Base-by-base conservation (phyloP, 352 stramenopile species). In the Globisporangium iwayamae region DNA sequence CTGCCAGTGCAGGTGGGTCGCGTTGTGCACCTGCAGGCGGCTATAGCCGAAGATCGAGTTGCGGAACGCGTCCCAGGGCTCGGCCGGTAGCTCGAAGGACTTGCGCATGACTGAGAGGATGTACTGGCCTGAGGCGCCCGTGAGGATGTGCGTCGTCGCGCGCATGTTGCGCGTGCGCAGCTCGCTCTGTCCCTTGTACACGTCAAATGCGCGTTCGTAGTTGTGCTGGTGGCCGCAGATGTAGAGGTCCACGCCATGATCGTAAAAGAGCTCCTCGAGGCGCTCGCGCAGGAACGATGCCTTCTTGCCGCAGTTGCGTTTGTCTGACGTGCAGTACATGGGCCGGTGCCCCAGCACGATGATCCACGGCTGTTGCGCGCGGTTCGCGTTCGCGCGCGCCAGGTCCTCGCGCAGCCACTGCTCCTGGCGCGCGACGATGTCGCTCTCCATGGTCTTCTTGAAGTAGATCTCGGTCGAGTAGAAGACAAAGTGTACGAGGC, bases 391-490 rank as follows among this genome's bases (percentile, higher is more conserved):
- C 30, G 87, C 86, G 10, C 65, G 60, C 13, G 66, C 63, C 0
- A 95, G 75, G 55, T 96, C 87, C 25, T 69, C 65, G 14, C 76
- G 63, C 2, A 94, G 69, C 83, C 86, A 94, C 3, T 69, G 63
- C 66, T 93, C 79, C 57, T 94, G 82, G 4, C 80, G 73, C 9
- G 69, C 72, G 2, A 90, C 65, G 14, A 93, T 62, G 50, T 74
- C 72, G 2, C 69, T 55, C 30, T 85, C 80, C 0, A 77, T 30
- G 11, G 75, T 83, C 56, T 89, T 78, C 65, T 82, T 90, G 67
- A 96, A 96, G 73, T 96, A 96, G 60, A 96, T 87, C 68, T 97
- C 89, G 13, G 89, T 97, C 43, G 83, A 93, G 52, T 94, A 76
- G 36, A 94, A 76, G 5, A 89, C 75, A 58, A 96, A 96, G 69